Evolutionary conservation across 2,329 filamentous ascomycete genomes (phyloP).

Genomic region (Lasiodiplodia theobromae): DNA sequence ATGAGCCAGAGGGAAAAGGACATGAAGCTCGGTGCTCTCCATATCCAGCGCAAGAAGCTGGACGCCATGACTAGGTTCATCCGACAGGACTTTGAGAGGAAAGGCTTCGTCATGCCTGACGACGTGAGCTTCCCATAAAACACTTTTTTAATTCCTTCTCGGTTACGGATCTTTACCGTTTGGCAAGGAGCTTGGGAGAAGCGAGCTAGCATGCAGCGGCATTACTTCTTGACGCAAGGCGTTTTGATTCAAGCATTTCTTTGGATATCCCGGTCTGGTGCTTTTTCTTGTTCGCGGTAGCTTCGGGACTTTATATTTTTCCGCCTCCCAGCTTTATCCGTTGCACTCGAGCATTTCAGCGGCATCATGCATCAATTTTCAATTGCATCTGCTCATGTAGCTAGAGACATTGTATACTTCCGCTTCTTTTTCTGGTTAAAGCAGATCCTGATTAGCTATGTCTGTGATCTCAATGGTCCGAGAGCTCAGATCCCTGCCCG

Average conservation of each 20-base stretch:
- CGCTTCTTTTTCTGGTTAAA: not conserved
- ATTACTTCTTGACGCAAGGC: constrained; percentile 25
- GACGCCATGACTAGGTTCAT: constrained; percentile 55
- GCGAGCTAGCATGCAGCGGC: constrained; percentile 11
- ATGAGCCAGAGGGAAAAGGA: constrained; percentile 48
- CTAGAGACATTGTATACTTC: constrained; percentile 11
- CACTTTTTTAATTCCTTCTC: not conserved
- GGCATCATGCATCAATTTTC: constrained; percentile 9
- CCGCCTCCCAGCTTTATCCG: not conserved
- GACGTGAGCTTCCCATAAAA: constrained; percentile 34
- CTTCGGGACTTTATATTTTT: not conserved
- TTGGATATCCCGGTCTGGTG: constrained; percentile 28
- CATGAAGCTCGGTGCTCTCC: constrained; percentile 50
- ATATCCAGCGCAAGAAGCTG: constrained; percentile 57
- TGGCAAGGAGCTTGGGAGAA: not conserved
- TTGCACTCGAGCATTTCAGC: constrained; percentile 24
- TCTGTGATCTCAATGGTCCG: constrained; percentile 1
- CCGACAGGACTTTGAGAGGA: constrained; percentile 51
- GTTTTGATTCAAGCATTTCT: constrained; percentile 26
- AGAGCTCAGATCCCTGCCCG: not conserved
- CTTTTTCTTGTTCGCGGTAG: constrained; percentile 1
- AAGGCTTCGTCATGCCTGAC: constrained; percentile 57
- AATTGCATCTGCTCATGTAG: constrained; percentile 4
- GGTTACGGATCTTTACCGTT: not conserved
- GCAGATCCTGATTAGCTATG: not conserved